These are phyloP conservation scores for Colletotrichum sp. DNA, from an alignment of 2,329 filamentous ascomycete species.

Conservation along the genomic window DNA sequence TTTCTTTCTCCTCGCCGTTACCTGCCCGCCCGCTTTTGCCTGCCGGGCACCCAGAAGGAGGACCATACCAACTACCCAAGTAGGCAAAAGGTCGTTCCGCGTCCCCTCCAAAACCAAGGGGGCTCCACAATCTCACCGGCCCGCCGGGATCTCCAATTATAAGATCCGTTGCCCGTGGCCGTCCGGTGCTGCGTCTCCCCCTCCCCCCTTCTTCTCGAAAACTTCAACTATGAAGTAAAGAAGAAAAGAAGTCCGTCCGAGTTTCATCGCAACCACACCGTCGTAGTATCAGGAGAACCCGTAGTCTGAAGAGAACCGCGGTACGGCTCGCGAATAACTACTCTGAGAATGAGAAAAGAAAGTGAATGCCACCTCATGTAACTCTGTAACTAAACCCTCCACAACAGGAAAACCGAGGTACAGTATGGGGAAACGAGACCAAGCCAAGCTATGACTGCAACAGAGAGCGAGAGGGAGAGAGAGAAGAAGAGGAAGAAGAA, in stretches of 20 bases:
- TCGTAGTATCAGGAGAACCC: not conserved
- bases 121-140: conserved; percentile 2
- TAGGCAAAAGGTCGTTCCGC: not conserved
- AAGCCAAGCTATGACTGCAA: not conserved
- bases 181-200: not conserved
- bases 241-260: not conserved
- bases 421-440: too few relatives aligned
- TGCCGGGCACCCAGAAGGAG: not conserved
- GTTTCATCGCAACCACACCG: not conserved
- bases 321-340: not conserved
- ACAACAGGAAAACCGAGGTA: not conserved
- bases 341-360: not conserved
- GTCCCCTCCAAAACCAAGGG: not conserved
- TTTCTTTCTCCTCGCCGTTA: not conserved
- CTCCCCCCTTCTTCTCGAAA: not conserved
- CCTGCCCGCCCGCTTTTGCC: not conserved
- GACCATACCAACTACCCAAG: not conserved
- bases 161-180: conserved; percentile 1
- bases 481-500: not conserved
- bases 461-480: not conserved
- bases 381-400: not conserved
- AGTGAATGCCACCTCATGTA: not conserved
- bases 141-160: not conserved
- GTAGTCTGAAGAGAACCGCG: not conserved
- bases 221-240: not conserved